Conservation (phyloP, 2,329 filamentous ascomycete species). For the Aplosporella prunicola region DNA sequence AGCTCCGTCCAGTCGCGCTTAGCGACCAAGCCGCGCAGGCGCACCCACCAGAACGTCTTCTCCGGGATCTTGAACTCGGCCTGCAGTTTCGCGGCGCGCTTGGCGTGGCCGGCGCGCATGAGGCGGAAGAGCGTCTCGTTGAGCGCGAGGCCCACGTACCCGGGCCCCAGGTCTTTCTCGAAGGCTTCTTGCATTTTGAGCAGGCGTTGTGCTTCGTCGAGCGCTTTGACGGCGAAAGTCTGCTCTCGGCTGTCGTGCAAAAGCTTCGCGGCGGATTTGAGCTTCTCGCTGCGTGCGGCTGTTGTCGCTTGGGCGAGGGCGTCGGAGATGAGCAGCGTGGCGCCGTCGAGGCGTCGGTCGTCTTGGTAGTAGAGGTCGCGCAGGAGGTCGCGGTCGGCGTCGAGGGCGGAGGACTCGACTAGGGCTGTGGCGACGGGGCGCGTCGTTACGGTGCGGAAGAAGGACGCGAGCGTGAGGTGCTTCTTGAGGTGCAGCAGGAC, state of each 20-base stretch:
- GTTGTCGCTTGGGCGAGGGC: conserved; percentile 64
- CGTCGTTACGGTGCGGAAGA: conserved; percentile 84
- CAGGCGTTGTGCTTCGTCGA: conserved; percentile 72
- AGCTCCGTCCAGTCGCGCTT: conserved; percentile 88
- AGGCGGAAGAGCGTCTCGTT: conserved; percentile 91
- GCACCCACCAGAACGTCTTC: conserved; percentile 79
- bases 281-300: conserved; percentile 68
- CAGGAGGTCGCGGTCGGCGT: conserved; percentile 71
- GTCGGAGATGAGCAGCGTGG: conserved; percentile 78
- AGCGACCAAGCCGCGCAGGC: conserved; percentile 77
- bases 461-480: conserved; percentile 79
- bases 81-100: conserved; percentile 78
- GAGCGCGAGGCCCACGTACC: conserved; percentile 73
- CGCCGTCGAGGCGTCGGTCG: conserved; percentile 78
- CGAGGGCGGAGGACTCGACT: conserved; percentile 72
- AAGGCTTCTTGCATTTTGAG: conserved; percentile 79
- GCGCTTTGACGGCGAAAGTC: conserved; percentile 59
- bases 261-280: conserved; percentile 75
- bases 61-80: conserved; percentile 89
- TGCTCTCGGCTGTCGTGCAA: conserved; percentile 76
- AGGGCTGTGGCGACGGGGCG: conserved; percentile 80
- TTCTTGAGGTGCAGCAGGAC: conserved; percentile 82
- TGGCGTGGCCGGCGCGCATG: conserved; percentile 69
- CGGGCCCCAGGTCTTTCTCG: conserved; percentile 65
- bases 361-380: conserved; percentile 98